These are phyloP conservation scores for Cavenderia fasciculata DNA, from an alignment of 78 protist genomes.

Conservation along the genomic window DNA sequence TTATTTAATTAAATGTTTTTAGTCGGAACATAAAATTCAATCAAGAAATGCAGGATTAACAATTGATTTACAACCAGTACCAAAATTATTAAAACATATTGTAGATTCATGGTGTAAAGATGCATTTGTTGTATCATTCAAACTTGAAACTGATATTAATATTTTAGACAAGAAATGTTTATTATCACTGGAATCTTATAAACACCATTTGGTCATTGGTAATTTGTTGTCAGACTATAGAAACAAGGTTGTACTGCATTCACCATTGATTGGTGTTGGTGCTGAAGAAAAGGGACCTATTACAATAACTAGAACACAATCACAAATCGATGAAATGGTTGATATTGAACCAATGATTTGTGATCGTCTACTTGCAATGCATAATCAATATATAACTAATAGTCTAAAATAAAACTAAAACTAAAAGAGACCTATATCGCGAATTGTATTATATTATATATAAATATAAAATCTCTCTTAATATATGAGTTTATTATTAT, in stretches of 20 bases:
- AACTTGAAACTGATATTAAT: slow-evolving; percentile 83
- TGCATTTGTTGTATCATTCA: slow-evolving; percentile 78
- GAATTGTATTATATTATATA: too few species aligned
- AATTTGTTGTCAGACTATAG: slow-evolving; percentile 72
- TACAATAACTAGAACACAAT: not conserved
- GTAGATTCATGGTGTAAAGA: slow-evolving; percentile 66
- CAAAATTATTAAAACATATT: slow-evolving; percentile 41
- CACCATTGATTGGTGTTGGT: not conserved
- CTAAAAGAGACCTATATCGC: too few species aligned
- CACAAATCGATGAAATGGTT: not conserved
- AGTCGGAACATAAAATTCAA: slow-evolving; percentile 80
- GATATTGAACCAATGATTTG: slow-evolving; percentile 36
- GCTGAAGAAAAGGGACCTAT: not conserved
- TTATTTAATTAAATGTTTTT: not conserved
- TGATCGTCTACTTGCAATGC: too few species aligned
- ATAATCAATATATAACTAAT: too few species aligned
- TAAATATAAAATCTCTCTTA: not conserved
- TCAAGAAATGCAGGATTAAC: slow-evolving; percentile 58
- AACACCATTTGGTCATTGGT: slow-evolving; percentile 80
- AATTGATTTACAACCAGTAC: slow-evolving; percentile 60
- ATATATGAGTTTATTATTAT: not conserved
- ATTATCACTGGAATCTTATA: slow-evolving; percentile 29
- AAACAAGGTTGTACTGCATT: slow-evolving; percentile 54
- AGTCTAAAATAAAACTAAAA: too few species aligned
- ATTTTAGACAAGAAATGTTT: slow-evolving; percentile 52